phyloP scores from a whole-genome alignment of 805 yeast genomes.

The Debaryomyces hansenii region DNA sequence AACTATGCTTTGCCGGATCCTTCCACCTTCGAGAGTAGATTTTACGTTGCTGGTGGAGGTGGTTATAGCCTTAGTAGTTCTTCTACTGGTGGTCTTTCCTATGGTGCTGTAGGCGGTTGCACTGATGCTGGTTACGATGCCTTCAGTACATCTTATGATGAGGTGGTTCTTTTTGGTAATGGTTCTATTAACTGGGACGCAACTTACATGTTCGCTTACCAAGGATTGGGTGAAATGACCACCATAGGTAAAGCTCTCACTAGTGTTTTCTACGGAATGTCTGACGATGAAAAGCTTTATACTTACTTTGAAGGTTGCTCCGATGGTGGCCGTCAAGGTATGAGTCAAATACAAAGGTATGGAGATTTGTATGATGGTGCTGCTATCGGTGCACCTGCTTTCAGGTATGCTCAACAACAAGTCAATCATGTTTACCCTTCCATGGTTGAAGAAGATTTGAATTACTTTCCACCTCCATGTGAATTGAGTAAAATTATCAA shows the following conservation, averaged over 20 bases:
- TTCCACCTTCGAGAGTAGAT: constrained; percentile 4
- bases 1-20: constrained; percentile 5
- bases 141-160: constrained; percentile 1
- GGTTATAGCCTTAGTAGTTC: constrained; percentile 2
- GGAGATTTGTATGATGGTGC: constrained; percentile 4
- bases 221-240: constrained; percentile 7
- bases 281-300: constrained; percentile 2
- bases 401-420: constrained; percentile 6
- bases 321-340: constrained; percentile 1
- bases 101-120: constrained; percentile 3
- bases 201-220: constrained; percentile 6
- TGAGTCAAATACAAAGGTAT: constrained; percentile 5
- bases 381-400: constrained; percentile 4
- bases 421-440: constrained; percentile 4
- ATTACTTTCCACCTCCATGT: constrained; percentile 6
- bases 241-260: constrained; percentile 3
- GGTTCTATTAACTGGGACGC: constrained; percentile 8
- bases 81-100: constrained; percentile 4
- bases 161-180: constrained; percentile 4
- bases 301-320: constrained; percentile 7
- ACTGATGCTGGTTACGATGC: constrained; percentile 7
- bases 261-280: constrained; percentile 1
- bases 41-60: constrained; percentile 6
- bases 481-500: constrained; percentile 5
- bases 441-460: constrained; percentile 4